phyloP scores from a whole-genome alignment of 2,329 filamentous ascomycete genomes.

The Chalaropsis ovoidea region DNA sequence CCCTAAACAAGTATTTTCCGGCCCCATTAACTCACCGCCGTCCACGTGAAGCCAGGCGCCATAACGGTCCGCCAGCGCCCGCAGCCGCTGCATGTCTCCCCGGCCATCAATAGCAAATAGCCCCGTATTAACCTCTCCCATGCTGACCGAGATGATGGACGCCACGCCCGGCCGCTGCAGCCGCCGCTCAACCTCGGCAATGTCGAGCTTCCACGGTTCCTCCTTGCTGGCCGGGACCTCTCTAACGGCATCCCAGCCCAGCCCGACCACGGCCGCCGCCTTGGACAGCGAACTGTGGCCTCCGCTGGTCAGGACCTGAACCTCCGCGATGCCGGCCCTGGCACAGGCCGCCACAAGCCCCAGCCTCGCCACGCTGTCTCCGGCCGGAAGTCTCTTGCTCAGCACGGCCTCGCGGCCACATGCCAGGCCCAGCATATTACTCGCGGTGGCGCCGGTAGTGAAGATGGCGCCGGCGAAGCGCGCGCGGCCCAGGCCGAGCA shows the following conservation, averaged over 20 bases:
- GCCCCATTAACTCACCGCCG: slow-evolving; percentile 44
- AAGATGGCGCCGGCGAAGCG: slow-evolving; percentile 48
- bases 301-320: slow-evolving; percentile 71
- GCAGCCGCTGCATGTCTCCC: slow-evolving; percentile 52
- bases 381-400: slow-evolving; percentile 31
- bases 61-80: slow-evolving; percentile 60
- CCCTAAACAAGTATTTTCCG: slow-evolving; percentile 14
- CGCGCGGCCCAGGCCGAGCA: slow-evolving; percentile 53
- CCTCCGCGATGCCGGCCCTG: slow-evolving; percentile 50
- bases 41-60: slow-evolving; percentile 84
- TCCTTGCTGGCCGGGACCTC: slow-evolving; percentile 42
- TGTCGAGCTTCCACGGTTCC: slow-evolving; percentile 58
- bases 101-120: slow-evolving; percentile 54
- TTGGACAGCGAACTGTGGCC: slow-evolving; percentile 79
- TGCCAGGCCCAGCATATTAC: slow-evolving; percentile 68
- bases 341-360: slow-evolving; percentile 60
- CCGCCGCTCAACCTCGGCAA: slow-evolving; percentile 52
- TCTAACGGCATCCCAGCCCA: slow-evolving; percentile 60
- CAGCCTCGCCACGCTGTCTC: slow-evolving; percentile 51
- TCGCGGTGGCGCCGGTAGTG: slow-evolving; percentile 58
- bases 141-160: slow-evolving; percentile 72
- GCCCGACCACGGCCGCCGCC: slow-evolving; percentile 69
- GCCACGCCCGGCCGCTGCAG: slow-evolving; percentile 45
- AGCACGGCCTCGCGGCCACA: slow-evolving; percentile 56
- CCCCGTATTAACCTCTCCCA: slow-evolving; percentile 84